Evolutionary conservation across 208 protist species (phyloP).

Genomic region (Crithidia sp.): DNA sequence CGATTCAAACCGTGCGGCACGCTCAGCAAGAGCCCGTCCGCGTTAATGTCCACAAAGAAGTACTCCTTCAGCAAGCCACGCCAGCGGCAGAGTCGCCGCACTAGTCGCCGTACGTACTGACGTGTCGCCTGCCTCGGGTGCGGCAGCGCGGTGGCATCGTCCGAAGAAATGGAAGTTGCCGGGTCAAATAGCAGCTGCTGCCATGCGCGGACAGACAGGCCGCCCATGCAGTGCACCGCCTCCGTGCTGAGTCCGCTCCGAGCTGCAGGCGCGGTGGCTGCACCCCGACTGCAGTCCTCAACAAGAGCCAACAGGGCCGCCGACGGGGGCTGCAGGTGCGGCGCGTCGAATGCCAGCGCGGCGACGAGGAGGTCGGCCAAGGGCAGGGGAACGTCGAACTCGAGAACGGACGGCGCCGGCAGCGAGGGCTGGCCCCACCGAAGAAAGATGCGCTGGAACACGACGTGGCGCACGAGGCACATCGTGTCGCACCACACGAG

Average conservation of each 20-base stretch:
- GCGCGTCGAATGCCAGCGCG: conserved; percentile 58
- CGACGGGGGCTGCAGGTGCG: conserved; percentile 29
- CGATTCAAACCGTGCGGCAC: conserved; percentile 68
- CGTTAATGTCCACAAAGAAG: conserved; percentile 69
- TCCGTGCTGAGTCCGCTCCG: not conserved
- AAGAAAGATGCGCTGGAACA: conserved; percentile 85
- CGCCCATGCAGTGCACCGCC: conserved; percentile 16
- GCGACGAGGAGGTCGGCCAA: conserved; percentile 55
- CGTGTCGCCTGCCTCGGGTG: conserved; percentile 19
- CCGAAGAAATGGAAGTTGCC: not conserved
- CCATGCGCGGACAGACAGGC: conserved; percentile 16
- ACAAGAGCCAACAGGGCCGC: conserved; percentile 28
- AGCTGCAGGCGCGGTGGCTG: not conserved
- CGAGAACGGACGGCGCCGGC: conserved; percentile 42
- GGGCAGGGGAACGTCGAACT: conserved; percentile 40
- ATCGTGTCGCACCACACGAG: conserved; percentile 76
- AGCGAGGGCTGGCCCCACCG: conserved; percentile 67
- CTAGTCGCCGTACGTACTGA: conserved; percentile 50
- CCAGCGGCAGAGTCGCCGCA: conserved; percentile 59
- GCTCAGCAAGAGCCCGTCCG: conserved; percentile 46
- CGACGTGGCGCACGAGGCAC: conserved; percentile 57
- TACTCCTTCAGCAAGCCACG: conserved; percentile 83
- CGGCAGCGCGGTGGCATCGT: not conserved
- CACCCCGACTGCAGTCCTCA: conserved; percentile 12
- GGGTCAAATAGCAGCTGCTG: conserved; percentile 23